Conservation (phyloP, 805 yeast species). For the Ogataea pini region DNA sequence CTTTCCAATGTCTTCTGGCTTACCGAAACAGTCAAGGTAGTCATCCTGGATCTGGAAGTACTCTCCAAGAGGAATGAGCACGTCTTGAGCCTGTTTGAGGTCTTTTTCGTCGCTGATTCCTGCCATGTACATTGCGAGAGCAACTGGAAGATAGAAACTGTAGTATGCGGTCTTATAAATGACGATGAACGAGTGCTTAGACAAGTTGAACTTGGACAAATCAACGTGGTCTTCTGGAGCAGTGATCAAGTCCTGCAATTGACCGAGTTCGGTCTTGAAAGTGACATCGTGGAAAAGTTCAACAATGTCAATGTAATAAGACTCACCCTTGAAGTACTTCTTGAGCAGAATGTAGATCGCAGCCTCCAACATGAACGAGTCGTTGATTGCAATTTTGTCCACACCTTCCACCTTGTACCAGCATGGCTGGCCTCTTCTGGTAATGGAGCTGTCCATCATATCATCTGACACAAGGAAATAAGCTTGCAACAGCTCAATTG, state of each 20-base stretch:
- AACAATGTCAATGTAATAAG: conserved; percentile 83
- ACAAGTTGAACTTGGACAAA: conserved; percentile 78
- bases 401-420: conserved; percentile 87
- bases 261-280: conserved; percentile 97
- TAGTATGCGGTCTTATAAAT: conserved; percentile 96
- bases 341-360: conserved; percentile 87
- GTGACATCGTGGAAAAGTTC: conserved; percentile 97
- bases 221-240: conserved; percentile 97
- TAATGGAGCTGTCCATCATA: conserved; percentile 95
- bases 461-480: conserved; percentile 97
- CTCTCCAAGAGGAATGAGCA: conserved; percentile 93
- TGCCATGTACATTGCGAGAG: conserved; percentile 91
- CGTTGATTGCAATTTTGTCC: conserved; percentile 94
- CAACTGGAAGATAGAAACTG: conserved; percentile 96
- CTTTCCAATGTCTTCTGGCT: conserved; percentile 96
- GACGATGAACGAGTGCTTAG: conserved; percentile 92
- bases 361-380: conserved; percentile 94
- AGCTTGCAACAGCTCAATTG: conserved; percentile 91
- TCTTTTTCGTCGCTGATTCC: conserved; percentile 72
- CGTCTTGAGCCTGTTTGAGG: conserved; percentile 82
- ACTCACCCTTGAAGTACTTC: conserved; percentile 79
- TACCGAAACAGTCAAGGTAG: conserved; percentile 94
- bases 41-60: conserved; percentile 99
- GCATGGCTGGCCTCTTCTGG: conserved; percentile 98
- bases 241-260: conserved; percentile 89